phyloP scores from a whole-genome alignment of 208 protist species.

The Crithidia expoeki region DNA sequence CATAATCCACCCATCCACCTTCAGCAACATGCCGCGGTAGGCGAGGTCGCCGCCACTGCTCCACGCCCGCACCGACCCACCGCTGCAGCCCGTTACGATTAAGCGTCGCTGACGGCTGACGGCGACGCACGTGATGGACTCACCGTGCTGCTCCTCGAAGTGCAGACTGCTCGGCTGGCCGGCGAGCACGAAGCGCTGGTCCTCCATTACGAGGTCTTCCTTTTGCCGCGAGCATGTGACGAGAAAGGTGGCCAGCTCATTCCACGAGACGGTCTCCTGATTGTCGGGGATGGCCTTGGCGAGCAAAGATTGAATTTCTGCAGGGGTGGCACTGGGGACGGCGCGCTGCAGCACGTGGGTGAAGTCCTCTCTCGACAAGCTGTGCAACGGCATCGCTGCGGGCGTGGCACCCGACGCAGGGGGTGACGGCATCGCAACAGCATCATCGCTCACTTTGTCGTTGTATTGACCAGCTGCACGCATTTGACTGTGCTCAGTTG shows the following conservation, averaged over 20 bases:
- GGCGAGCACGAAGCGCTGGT: slow-evolving; percentile 46
- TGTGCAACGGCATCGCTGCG: slow-evolving; percentile 14
- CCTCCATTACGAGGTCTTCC: slow-evolving; percentile 51
- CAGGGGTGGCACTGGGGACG: slow-evolving; percentile 41
- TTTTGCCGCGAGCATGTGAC: slow-evolving; percentile 67
- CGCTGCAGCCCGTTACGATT: slow-evolving; percentile 73
- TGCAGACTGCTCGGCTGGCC: slow-evolving; percentile 39
- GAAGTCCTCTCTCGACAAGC: slow-evolving; percentile 35
- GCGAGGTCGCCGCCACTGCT: slow-evolving; percentile 44
- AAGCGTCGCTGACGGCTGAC: slow-evolving; percentile 36
- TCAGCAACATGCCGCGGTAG: slow-evolving; percentile 68
- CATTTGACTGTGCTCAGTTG: background rate
- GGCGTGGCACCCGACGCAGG: background rate
- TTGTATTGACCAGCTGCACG: background rate
- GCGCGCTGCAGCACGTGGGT: slow-evolving; percentile 27
- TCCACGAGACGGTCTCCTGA: slow-evolving; percentile 65
- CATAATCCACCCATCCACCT: slow-evolving; percentile 68
- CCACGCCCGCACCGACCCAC: slow-evolving; percentile 82
- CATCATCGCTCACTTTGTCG: background rate
- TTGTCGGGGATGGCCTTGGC: slow-evolving; percentile 79
- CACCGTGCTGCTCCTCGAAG: slow-evolving; percentile 42
- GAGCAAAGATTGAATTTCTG: slow-evolving; percentile 63
- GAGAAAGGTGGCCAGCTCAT: slow-evolving; percentile 81
- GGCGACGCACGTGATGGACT: slow-evolving; percentile 51
- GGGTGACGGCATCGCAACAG: background rate